phyloP scores from a whole-genome alignment of 2,329 filamentous ascomycete genomes.

The Botryosphaeria dothidea region DNA sequence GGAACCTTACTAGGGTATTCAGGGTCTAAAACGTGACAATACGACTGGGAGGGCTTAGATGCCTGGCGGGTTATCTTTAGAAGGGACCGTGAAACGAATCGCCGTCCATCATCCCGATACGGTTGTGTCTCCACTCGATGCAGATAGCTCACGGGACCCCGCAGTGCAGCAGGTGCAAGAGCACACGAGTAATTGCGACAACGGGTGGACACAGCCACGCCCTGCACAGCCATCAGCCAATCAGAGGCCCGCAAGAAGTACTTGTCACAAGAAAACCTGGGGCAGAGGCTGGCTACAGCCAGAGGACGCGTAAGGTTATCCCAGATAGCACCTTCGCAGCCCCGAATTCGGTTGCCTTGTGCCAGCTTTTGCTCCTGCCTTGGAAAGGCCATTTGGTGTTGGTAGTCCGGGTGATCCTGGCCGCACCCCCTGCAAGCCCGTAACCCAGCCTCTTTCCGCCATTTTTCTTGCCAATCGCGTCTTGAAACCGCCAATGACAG shows the following conservation, averaged over 20 bases:
- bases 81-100: background rate
- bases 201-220: background rate
- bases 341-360: background rate
- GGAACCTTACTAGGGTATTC: too few species aligned
- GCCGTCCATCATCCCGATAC: background rate
- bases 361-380: background rate
- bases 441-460: too few species aligned
- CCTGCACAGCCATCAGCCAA: slow-evolving; percentile 6
- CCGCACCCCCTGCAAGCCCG: too few species aligned
- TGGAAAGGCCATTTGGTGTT: background rate
- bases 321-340: too few species aligned
- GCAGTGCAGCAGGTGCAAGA: background rate
- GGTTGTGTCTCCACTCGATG: background rate
- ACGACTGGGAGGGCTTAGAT: background rate
- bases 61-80: slow-evolving; percentile 2
- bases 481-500: too few species aligned
- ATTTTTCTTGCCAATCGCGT: too few species aligned
- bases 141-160: background rate
- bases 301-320: background rate
- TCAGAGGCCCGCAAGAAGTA: background rate
- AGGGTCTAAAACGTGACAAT: too few species aligned
- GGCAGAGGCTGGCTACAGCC: background rate
- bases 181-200: background rate
- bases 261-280: background rate
- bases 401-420: background rate